Evolutionary conservation across 208 protist genomes (phyloP), one percentile per base, ranked within the genome.

Genomic region (Trypanosomatidae sp.): DNA sequence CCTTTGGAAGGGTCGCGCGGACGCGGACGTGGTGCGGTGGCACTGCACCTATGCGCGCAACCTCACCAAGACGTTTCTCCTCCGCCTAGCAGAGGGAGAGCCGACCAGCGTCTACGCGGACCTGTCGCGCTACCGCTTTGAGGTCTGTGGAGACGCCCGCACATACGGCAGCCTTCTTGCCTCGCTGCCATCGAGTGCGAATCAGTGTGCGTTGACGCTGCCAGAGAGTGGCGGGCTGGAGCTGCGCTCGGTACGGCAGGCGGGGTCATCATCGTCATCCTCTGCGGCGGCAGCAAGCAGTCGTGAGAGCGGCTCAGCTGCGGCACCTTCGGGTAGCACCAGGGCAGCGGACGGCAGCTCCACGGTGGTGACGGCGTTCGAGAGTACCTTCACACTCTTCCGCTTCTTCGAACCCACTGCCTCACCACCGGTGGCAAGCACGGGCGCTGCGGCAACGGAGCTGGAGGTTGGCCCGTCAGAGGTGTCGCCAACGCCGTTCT

Each of bases 61-160:
- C 30, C 71, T 84, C 13, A 71, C 80, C 17, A 92, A 90, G 68
- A 76, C 71, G 22, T 92, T 81, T 71, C 43, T 59, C 28, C 76
- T 93, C 22, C 71, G 74, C 25, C 77, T 89, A n/a, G 66, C 67
- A 9, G 79, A 88, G 0, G 81, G 76, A 62, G 70, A 52, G n/a
- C 82, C 83, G 25, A 67, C n/a, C 36, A 78, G 78, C 33, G 67
- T 83, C 15, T 50, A 53, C 25, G 73, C 50, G 2, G 62, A 76
- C 28, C 36, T 69, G 22, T 25, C 66, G 47, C 62, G 46, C 3
- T 89, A 84, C 79, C 73, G 71, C 69, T 85, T 92, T 74, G 85
- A 93, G 66, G 66, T 79, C 12, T 79, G 77, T 58, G 86, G 74
- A 4, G 76, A 82, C 4, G 70, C 83, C 6, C 68, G 75, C 41